Percentiles rank a stretch among this genome's conserved stretches.
Evolutionary conservation across 495 filamentous ascomycete genomes (phyloP).

Genomic region (Cudoniella acicularis): DNA sequence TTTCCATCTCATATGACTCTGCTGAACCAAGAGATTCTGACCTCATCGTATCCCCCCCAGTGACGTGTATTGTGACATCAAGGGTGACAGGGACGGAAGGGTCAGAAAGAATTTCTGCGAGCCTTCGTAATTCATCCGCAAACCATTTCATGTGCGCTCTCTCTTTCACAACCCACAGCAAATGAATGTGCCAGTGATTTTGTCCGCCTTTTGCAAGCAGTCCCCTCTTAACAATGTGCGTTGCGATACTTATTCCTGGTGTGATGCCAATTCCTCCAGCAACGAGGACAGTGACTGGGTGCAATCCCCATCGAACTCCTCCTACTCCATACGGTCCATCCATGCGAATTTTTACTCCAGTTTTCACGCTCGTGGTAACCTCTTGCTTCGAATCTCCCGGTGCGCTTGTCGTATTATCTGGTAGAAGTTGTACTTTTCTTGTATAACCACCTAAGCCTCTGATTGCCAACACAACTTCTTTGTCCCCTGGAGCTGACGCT

Average conservation of each 20-base stretch:
- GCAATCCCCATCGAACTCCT: constrained; percentile 3
- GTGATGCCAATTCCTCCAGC: constrained; percentile 25
- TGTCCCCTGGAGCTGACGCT: constrained; percentile 13
- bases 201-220: background rate
- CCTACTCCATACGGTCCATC: constrained; percentile 22
- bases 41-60: background rate
- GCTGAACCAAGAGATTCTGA: background rate
- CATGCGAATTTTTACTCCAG: constrained; percentile 4
- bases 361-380: background rate
- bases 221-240: constrained; percentile 14
- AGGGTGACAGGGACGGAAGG: constrained; percentile 5
- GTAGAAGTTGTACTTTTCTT: constrained; percentile 8
- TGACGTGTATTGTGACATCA: constrained; percentile 16
- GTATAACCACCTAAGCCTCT: constrained; percentile 21
- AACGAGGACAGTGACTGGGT: constrained; percentile 15
- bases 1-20: background rate
- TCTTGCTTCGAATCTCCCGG: background rate
- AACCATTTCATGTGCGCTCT: constrained; percentile 12
- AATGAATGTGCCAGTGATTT: constrained; percentile 14
- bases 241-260: constrained; percentile 22
- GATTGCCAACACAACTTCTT: constrained; percentile 12
- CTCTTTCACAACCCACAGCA: constrained; percentile 19
- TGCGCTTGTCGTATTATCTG: background rate
- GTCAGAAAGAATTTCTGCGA: background rate
- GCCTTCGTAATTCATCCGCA: constrained; percentile 11